phyloP scores from a whole-genome alignment of 1,284 basidiomycete species.

The Marasmius sp. region DNA sequence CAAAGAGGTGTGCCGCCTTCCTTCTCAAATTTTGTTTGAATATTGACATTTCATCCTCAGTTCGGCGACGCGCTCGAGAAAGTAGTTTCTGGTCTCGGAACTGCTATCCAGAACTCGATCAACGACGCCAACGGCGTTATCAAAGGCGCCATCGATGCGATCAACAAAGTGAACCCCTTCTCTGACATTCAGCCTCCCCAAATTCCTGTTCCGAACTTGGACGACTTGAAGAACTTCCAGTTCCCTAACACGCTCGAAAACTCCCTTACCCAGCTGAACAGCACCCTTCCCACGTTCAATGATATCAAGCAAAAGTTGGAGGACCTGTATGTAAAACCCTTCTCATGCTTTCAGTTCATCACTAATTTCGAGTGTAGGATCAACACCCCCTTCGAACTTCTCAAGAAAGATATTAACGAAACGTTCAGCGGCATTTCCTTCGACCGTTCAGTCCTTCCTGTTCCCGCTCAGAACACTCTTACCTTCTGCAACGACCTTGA shows the following conservation, averaged over 20 bases:
- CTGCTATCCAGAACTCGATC: slow-evolving; percentile 74
- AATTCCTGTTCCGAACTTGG: slow-evolving; percentile 72
- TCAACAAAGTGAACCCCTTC: slow-evolving; percentile 76
- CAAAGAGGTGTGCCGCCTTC: slow-evolving; percentile 56
- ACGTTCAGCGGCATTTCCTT: slow-evolving; percentile 75
- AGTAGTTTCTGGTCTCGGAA: slow-evolving; percentile 60
- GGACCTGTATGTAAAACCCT: slow-evolving; percentile 55
- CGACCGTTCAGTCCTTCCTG: slow-evolving; percentile 69
- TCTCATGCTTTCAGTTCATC: neutral
- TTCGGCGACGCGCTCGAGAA: slow-evolving; percentile 66
- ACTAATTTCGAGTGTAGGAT: slow-evolving; percentile 47
- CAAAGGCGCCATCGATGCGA: slow-evolving; percentile 56
- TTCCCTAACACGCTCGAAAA: slow-evolving; percentile 82
- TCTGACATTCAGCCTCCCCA: slow-evolving; percentile 66
- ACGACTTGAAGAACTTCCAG: slow-evolving; percentile 74
- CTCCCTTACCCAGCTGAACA: slow-evolving; percentile 74
- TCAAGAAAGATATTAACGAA: slow-evolving; percentile 86
- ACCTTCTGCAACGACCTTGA: slow-evolving; percentile 78
- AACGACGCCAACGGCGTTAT: slow-evolving; percentile 69
- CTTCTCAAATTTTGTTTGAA: neutral
- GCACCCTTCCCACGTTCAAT: slow-evolving; percentile 76
- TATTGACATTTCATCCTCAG: slow-evolving; percentile 37
- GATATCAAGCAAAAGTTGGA: slow-evolving; percentile 77
- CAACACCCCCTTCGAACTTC: slow-evolving; percentile 80
- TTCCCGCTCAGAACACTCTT: slow-evolving; percentile 66